Conservation (phyloP, 495 filamentous ascomycete genomes). For the Thermochaetoides thermophila region DNA sequence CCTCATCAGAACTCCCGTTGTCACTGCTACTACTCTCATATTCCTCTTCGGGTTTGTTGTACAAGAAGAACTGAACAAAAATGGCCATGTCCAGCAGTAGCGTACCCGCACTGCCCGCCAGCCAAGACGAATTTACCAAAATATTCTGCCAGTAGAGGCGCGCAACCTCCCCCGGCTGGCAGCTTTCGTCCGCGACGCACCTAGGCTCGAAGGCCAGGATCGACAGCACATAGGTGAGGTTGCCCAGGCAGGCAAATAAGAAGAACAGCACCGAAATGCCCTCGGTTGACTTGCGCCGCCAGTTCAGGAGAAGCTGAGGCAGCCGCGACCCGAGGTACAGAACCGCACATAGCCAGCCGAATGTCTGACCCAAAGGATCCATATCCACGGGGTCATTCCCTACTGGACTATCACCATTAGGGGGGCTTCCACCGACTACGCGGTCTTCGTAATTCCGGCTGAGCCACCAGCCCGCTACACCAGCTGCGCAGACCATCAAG, state of each 20-base stretch:
- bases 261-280: conserved; percentile 90
- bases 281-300: conserved; percentile 74
- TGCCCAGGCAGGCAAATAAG: conserved; percentile 88
- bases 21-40: conserved; percentile 1
- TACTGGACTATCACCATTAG: background rate
- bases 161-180: conserved; percentile 39
- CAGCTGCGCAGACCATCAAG: conserved; percentile 64
- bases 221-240: conserved; percentile 80
- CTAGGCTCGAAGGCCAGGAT: conserved; percentile 75
- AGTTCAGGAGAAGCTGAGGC: conserved; percentile 84
- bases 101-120: conserved; percentile 80
- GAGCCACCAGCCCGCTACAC: conserved; percentile 74
- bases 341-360: conserved; percentile 71
- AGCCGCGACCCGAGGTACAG: conserved; percentile 80
- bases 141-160: conserved; percentile 63
- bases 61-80: conserved; percentile 86
- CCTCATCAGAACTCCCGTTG: conserved; percentile 1
- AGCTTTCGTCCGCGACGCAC: conserved; percentile 29
- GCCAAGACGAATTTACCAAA: conserved; percentile 74
- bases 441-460: conserved; percentile 27
- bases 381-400: conserved; percentile 35
- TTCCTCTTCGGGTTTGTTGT: conserved; percentile 29
- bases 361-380: conserved; percentile 65
- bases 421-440: conserved; percentile 3
- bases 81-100: conserved; percentile 69